Base-by-base conservation (phyloP, 2,329 filamentous ascomycete genomes). In the Botrytis cinerea region DNA sequence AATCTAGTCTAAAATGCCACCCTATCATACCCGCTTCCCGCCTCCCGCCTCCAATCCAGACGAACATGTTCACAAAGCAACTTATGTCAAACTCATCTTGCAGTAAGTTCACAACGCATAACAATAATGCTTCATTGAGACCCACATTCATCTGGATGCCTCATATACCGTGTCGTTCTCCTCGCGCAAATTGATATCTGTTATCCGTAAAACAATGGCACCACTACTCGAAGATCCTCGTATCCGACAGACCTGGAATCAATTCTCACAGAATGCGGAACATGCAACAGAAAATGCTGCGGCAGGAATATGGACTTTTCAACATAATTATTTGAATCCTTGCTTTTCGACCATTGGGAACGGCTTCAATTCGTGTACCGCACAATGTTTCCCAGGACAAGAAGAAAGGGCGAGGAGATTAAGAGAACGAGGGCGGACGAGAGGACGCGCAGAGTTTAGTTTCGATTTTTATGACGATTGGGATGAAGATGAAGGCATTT, bases 381-480 rank as follows among this genome's bases (percentile, higher is more conserved):
- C 89, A 20, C 89, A 90, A 71, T 93, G 93, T 77, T 83, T 90
- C 51, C 92, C 93, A 71, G 90, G 89, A 79, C 89, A 89, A 72
- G 92, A 95, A 78, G 93, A 95, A 80, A 90, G 92, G 74, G 85
- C 90, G 67, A 90, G 93, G 45, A 89, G 93, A 73, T 83, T 85
- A 63, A 86, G 91, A 75, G 90, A 94, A 78, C 88, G 92, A 62
- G 87, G 88, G 32, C 84, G 87, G 14, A 84, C 85, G 38, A 83
- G 84, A 75, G 89, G 89, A 3, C 83, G 90, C 70, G 92, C 94
- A 43, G 95, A 98, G 83, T 89, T 92, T 79, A 95, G 89, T 79
- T 98, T 98, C 81, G 95, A 98, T 82, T 98, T 98, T 82, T 98
- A 98, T 84, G 95, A 98, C 82, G 95, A 98, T 82, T 98, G 95